Evolutionary conservation across 257 asterid genomes (phyloP).

Genomic region (Solanum neorickii): DNA sequence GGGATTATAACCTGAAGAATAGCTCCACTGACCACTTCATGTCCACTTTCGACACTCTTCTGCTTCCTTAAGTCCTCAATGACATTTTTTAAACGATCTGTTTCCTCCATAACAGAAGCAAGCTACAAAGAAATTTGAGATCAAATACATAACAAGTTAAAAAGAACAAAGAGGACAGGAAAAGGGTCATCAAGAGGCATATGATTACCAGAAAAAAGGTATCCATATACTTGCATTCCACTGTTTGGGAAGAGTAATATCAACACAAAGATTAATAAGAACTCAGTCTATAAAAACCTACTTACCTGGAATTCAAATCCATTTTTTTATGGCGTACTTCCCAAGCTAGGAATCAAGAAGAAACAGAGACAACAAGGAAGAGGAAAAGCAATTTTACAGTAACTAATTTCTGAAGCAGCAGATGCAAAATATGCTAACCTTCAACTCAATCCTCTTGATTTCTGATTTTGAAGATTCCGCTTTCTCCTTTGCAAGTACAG

Average conservation of each 20-base stretch:
- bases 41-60: conserved; percentile 39
- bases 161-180: background rate
- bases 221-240: background rate
- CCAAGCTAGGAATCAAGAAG: background rate
- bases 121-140: conserved; percentile 38
- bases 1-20: conserved; percentile 38
- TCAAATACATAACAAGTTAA: background rate
- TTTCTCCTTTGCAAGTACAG: conserved; percentile 49
- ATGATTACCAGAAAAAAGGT: background rate
- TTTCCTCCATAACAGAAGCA: conserved; percentile 57
- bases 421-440: conserved; percentile 36
- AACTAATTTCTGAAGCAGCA: background rate
- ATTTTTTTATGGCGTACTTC: background rate
- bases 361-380: background rate
- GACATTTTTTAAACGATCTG: conserved; percentile 40
- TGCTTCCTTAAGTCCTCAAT: conserved; percentile 42
- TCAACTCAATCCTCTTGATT: conserved; percentile 62
- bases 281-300: background rate
- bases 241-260: background rate
- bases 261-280: background rate
- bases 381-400: background rate
- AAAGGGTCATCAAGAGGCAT: background rate
- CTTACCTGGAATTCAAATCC: background rate
- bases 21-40: conserved; percentile 37
- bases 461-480: conserved; percentile 56